These are phyloP conservation scores for Ophiocordyceps australis DNA, from an alignment of 2,329 filamentous ascomycete species.

Conservation along the genomic window DNA sequence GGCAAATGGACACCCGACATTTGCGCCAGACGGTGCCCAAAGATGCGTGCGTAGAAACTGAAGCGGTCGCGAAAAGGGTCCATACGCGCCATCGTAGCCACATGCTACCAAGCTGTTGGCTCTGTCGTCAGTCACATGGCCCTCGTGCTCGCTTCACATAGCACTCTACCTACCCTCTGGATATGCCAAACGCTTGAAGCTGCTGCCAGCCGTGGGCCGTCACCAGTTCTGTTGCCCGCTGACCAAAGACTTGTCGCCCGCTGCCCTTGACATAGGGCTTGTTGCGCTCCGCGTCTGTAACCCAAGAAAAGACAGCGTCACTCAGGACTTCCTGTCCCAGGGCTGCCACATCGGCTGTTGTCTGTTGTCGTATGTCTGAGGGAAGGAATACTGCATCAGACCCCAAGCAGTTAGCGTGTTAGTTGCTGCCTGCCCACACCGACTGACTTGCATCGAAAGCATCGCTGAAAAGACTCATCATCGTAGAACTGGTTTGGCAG, in stretches of 20 bases:
- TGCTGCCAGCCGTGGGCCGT: conserved; percentile 49
- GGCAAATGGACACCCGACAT: conserved; percentile 45
- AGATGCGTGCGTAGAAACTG: conserved; percentile 41
- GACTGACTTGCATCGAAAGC: conserved; percentile 24
- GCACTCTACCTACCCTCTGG: conserved; percentile 23
- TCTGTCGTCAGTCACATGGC: neutral
- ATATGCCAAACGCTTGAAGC: conserved; percentile 38
- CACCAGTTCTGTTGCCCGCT: conserved; percentile 37
- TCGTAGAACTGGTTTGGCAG: conserved; percentile 38
- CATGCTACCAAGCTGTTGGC: conserved; percentile 30
- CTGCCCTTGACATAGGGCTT: conserved; percentile 38
- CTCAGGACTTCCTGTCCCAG: conserved; percentile 35
- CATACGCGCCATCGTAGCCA: conserved; percentile 36
- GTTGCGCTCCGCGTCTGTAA: conserved; percentile 47
- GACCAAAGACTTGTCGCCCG: conserved; percentile 43
- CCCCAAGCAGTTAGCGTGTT: neutral
- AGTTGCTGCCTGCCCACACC: too few relatives aligned
- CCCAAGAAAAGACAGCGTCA: conserved; percentile 32
- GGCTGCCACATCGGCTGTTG: conserved; percentile 22
- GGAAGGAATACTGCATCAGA: conserved; percentile 28
- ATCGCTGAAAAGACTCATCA: conserved; percentile 30
- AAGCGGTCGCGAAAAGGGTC: conserved; percentile 32
- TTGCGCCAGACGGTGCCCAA: conserved; percentile 39
- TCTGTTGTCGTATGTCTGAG: conserved; percentile 14
- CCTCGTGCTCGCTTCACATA: neutral